These are phyloP conservation scores for Beta vulgaris DNA, from an alignment of 148 eudicot genomes.

Conservation along the genomic window DNA sequence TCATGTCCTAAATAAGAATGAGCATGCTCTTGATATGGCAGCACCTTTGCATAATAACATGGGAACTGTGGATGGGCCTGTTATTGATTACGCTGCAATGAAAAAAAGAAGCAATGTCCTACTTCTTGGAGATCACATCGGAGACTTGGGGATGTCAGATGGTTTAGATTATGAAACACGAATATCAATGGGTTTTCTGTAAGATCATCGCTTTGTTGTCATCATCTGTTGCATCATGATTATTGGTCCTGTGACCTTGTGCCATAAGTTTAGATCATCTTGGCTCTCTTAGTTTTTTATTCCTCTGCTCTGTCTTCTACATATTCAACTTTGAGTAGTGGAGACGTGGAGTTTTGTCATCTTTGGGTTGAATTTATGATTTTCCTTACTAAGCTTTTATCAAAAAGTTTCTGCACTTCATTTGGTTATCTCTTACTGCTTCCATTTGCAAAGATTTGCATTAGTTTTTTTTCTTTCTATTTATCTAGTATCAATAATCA, in stretches of 20 bases:
- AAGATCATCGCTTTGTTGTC: constrained; percentile 34
- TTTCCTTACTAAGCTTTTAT: neutral
- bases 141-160: constrained; percentile 97
- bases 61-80: constrained; percentile 48
- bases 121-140: constrained; percentile 92
- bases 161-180: constrained; percentile 76
- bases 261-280: neutral
- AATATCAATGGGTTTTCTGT: constrained; percentile 90
- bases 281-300: neutral
- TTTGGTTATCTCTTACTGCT: neutral
- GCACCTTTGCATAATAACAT: constrained; percentile 64
- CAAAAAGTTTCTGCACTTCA: neutral
- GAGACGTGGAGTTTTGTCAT: neutral
- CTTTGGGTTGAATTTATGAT: neutral
- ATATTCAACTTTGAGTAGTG: too few relatives aligned
- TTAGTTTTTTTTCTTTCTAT: neutral
- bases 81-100: constrained; percentile 45
- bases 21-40: constrained; percentile 96
- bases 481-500: neutral
- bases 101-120: constrained; percentile 81
- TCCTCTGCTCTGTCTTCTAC: neutral
- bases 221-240: neutral
- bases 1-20: constrained; percentile 89
- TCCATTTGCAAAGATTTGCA: neutral
- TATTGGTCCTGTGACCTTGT: neutral